Evolutionary conservation across 1,284 basidiomycete genomes (phyloP), one percentile per base, ranked within the genome.

Genomic region (Rhodotorula sp.): DNA sequence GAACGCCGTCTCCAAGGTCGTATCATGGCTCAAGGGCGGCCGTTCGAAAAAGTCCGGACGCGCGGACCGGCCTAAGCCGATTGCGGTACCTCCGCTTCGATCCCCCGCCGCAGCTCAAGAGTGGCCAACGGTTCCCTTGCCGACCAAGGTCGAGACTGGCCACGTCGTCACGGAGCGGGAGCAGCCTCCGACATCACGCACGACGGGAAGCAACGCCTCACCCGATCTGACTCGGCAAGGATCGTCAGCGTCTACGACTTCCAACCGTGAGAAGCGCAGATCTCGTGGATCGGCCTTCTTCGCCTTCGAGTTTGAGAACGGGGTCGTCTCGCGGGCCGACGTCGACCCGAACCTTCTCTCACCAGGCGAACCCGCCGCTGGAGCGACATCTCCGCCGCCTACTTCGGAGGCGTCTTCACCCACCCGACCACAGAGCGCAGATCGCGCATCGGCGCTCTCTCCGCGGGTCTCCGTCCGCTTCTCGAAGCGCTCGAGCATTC

Each of bases 381-480:
- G 49, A 45, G 69, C 69, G 29, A 59, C 61, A 0, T 29, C 33
- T 33, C 62, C 70, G 26, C 71, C 70, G 3, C 26, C 53, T 26
- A 14, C 26, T 29, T 17, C 29, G 12, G 53, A 26, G 14, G 29
- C 26, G 26, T 44, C 57, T 42, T 66, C 69, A n/a, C 69, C 72
- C 3, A 67, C 67, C 49, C 67, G 67, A 0, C 30, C 63, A 30
- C 67, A 60, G 33, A 55, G 56, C 42, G 53, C 26, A 8, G 62
- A 63, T 24, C 51, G 54, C 59, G 44, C 55, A 20, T 46, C 64
- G 20, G 74, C 67, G 26, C 44, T 72, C 45, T 76, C 76, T 4
- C 77, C 73, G 4, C 71, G 79, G n/a, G 78, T 79, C 24, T 78
- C 77, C 10, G 64, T 71, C 46, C 76, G 79, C 4, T 79, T 79